Conservation (phyloP, 441 rosid species). For the Pelargonium cotyledonis region DNA sequence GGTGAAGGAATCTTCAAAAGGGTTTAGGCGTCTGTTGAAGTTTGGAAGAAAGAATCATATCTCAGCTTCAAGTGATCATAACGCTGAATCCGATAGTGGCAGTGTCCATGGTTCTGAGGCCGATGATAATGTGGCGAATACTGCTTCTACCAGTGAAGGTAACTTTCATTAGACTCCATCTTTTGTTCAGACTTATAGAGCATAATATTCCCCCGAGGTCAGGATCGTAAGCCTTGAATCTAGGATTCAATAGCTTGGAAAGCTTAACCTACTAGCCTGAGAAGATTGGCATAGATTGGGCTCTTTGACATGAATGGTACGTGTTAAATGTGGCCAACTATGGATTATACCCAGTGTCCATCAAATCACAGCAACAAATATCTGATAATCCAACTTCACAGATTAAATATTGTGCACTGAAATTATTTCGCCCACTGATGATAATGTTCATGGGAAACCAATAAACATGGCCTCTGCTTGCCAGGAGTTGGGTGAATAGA, state of each 20-base stretch:
- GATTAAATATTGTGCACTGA: background rate
- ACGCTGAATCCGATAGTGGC: conserved; percentile 36
- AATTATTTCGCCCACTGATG: background rate
- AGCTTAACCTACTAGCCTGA: background rate
- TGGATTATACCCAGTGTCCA: background rate
- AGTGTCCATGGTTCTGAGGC: conserved; percentile 42
- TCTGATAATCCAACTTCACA: background rate
- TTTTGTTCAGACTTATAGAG: conserved; percentile 4
- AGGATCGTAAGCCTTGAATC: background rate
- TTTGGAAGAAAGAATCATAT: conserved; percentile 71
- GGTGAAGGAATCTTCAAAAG: conserved; percentile 67
- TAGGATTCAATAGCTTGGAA: background rate
- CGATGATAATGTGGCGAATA: conserved; percentile 38
- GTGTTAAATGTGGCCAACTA: background rate
- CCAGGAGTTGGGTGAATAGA: background rate
- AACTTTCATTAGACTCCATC: conserved; percentile 23
- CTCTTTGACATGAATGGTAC: background rate
- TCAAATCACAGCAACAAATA: background rate
- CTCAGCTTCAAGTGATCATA: conserved; percentile 42
- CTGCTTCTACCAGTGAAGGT: conserved; percentile 63
- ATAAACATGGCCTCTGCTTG: background rate
- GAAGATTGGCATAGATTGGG: background rate
- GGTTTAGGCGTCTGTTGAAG: conserved; percentile 69
- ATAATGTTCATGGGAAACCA: background rate
- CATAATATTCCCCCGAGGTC: background rate